Base-by-base conservation (phyloP, 768 basidiomycete genomes). In the Tylopilus subfusipes region DNA sequence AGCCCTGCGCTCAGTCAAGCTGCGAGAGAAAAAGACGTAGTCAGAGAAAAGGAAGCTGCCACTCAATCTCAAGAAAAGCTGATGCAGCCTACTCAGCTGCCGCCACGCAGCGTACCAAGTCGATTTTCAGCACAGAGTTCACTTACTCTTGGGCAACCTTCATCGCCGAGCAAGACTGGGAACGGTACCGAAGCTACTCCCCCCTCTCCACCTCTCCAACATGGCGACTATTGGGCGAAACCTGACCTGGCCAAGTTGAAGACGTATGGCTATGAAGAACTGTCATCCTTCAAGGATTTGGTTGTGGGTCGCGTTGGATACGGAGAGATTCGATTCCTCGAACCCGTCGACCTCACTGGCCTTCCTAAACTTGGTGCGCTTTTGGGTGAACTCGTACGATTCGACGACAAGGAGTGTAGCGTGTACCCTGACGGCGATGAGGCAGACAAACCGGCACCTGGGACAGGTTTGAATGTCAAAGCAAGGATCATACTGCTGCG, bases 351-450 rank as follows among this genome's bases (percentile, higher is more conserved):
- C 66, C 81, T 99, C 53, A 97, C 94, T 24, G 85, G 87, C 22
- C 75, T 96, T 45, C 75, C 84, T 16, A 87, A 86, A 65, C 79
- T 98, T 36, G 82, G 84, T 8, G 84, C 86, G 36, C 82, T 99
- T 30, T 77, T 93, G 5, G 96, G 94, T n/a, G 84, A 86, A 53
- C 80, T 93, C 54, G 82, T 98, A 24, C 79, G 86, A 43, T 95
- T 99, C 68, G 87, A 90, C 55, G 86, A 93, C 68, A 90, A 90
- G 76, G 93, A 95, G 68, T 90, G 92, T 65, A 88, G 84, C 45
- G 94, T 98, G 34, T 98, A 99, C 70, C 92, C 93, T 1, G 94
- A 96, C 56, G 84, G 83, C 54, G 86, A 88, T 48, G 86, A 90
- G n/a, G 82, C 80, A 43, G 85, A 90, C 63, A 95, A 95, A 72